phyloP scores from a whole-genome alignment of 2,329 filamentous ascomycete genomes.

The Ilyonectria mors-panacis region DNA sequence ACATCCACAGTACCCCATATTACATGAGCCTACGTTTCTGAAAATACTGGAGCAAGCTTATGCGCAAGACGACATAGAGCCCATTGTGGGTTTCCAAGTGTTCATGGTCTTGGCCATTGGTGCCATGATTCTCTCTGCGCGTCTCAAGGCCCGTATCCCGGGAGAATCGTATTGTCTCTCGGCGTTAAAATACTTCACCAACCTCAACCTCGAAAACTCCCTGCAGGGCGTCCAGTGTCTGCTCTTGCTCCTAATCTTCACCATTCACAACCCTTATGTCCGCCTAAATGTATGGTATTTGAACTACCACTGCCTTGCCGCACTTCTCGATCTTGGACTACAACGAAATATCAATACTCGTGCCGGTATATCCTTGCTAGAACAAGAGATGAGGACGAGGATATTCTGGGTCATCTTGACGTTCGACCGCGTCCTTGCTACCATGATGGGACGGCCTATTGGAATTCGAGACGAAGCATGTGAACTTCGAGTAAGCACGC shows the following conservation, averaged over 20 bases:
- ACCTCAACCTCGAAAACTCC: constrained; percentile 63
- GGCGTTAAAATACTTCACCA: constrained; percentile 63
- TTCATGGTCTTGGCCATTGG: constrained; percentile 69
- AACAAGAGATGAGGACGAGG: constrained; percentile 68
- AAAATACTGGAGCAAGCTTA: constrained; percentile 58
- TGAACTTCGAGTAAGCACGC: constrained; percentile 60
- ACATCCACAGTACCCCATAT: constrained; percentile 64
- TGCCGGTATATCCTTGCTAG: constrained; percentile 60
- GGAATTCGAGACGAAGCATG: constrained; percentile 69
- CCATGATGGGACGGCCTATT: constrained; percentile 70
- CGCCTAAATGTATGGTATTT: constrained; percentile 68
- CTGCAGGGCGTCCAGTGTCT: constrained; percentile 65
- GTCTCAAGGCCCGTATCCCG: constrained; percentile 60
- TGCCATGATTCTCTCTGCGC: constrained; percentile 60
- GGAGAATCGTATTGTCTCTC: constrained; percentile 65
- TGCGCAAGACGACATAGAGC: constrained; percentile 42
- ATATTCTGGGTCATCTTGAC: constrained; percentile 70
- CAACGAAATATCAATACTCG: constrained; percentile 64
- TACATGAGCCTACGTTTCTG: constrained; percentile 62
- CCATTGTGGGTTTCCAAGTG: constrained; percentile 61
- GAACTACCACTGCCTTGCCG: constrained; percentile 69
- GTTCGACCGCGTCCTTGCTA: constrained; percentile 66
- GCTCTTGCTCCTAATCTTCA: constrained; percentile 62
- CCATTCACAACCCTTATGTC: constrained; percentile 64
- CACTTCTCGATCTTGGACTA: constrained; percentile 65